phyloP scores from a whole-genome alignment of 305 asterid genomes.

The Lippia alba region DNA sequence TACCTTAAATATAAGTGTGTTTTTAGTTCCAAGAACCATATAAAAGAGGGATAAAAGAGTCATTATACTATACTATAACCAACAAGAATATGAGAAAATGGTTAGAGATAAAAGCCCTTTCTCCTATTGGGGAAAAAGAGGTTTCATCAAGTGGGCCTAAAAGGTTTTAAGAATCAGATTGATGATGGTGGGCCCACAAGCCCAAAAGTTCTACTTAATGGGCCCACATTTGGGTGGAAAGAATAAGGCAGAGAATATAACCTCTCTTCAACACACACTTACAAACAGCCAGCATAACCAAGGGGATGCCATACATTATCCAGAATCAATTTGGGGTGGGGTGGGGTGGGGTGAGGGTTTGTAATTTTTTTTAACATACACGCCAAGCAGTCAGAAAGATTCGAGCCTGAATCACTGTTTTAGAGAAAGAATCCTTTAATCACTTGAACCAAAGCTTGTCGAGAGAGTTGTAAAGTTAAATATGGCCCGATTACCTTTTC shows the following conservation, averaged over 20 bases:
- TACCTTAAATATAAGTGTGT: neutral
- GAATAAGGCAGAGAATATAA: slow-evolving; percentile 39
- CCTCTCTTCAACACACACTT: slow-evolving; percentile 26
- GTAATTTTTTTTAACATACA: too few relatives aligned
- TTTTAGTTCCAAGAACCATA: too few relatives aligned
- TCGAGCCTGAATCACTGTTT: too few relatives aligned
- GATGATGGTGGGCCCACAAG: slow-evolving; percentile 36
- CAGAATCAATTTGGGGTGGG: neutral
- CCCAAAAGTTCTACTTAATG: slow-evolving; percentile 22
- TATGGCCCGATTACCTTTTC: too few relatives aligned
- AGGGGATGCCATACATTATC: slow-evolving; percentile 37
- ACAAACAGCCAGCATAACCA: slow-evolving; percentile 25
- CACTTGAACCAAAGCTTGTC: too few relatives aligned
- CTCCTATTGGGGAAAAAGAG: neutral
- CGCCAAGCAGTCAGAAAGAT: too few relatives aligned
- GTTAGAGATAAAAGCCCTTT: neutral
- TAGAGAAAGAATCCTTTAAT: too few relatives aligned
- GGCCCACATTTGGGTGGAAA: slow-evolving; percentile 48
- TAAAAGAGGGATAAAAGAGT: neutral
- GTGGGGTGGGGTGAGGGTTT: too few relatives aligned
- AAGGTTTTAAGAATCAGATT: neutral
- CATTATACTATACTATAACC: neutral
- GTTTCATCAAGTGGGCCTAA: slow-evolving; percentile 32
- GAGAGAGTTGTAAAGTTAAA: too few relatives aligned
- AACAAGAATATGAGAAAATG: slow-evolving; percentile 8